Conservation (phyloP, 805 yeast species). For the Hermanozyma aechmeae region DNA sequence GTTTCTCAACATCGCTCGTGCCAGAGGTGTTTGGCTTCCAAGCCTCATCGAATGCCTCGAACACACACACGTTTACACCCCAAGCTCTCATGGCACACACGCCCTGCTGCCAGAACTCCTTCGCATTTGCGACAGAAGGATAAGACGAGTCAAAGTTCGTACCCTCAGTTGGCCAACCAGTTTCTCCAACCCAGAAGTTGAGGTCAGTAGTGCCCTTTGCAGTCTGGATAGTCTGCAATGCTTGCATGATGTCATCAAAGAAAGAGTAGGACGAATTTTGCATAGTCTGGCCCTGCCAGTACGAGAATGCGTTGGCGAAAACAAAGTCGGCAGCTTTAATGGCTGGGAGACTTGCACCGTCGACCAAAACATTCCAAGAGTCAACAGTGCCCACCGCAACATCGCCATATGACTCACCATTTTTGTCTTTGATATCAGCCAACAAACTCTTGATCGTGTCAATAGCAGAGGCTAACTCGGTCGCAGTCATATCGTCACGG, state of each 20-base stretch:
- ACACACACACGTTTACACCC: slow-evolving; percentile 88
- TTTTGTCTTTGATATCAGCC: slow-evolving; percentile 57
- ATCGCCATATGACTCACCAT: slow-evolving; percentile 67
- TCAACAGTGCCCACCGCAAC: slow-evolving; percentile 89
- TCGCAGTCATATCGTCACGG: slow-evolving; percentile 77
- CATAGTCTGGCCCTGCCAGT: slow-evolving; percentile 96
- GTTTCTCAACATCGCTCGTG: slow-evolving; percentile 76
- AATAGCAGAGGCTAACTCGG: slow-evolving; percentile 62
- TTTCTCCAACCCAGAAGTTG: slow-evolving; percentile 92
- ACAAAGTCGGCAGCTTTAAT: slow-evolving; percentile 77
- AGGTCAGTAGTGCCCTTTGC: slow-evolving; percentile 81
- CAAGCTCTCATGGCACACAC: slow-evolving; percentile 91
- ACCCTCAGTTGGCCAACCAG: slow-evolving; percentile 95
- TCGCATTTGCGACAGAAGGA: slow-evolving; percentile 70
- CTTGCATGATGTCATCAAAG: slow-evolving; percentile 97
- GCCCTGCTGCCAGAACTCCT: slow-evolving; percentile 76
- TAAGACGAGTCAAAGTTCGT: slow-evolving; percentile 54
- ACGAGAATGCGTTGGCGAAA: slow-evolving; percentile 92
- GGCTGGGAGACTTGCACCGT: slow-evolving; percentile 61
- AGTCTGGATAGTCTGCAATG: slow-evolving; percentile 79
- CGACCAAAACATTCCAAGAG: slow-evolving; percentile 90
- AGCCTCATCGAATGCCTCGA: slow-evolving; percentile 92
- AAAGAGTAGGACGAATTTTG: slow-evolving; percentile 80
- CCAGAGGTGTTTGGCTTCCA: slow-evolving; percentile 94
- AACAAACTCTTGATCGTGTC: slow-evolving; percentile 51